phyloP scores from a whole-genome alignment of 108 stramenopile species.

The Fragilaria radians region DNA sequence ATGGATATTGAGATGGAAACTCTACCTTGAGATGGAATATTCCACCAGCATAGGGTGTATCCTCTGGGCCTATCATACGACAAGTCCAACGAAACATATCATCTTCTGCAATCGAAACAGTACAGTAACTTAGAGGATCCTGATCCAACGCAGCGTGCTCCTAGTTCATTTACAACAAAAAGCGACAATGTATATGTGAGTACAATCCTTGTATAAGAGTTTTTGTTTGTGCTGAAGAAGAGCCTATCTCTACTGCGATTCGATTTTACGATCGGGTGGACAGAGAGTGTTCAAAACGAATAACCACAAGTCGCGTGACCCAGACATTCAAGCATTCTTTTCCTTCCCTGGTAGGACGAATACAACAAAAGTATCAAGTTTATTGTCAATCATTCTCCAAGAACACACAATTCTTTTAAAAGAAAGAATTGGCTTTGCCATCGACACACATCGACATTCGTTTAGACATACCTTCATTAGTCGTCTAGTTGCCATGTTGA shows the following conservation, averaged over 20 bases:
- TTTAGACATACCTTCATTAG: background rate
- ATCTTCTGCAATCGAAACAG: constrained; percentile 12
- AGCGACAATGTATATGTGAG: too few species aligned
- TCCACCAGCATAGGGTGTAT: constrained; percentile 76
- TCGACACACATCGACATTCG: background rate
- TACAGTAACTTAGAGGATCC: constrained; percentile 32
- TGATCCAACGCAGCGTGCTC: constrained; percentile 40
- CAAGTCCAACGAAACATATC: constrained; percentile 39
- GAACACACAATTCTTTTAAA: background rate
- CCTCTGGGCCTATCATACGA: constrained; percentile 41
- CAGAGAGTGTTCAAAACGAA: too few species aligned
- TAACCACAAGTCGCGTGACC: too few species aligned
- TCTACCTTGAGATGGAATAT: constrained; percentile 50
- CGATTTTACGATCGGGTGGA: too few species aligned
- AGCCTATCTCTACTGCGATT: too few species aligned
- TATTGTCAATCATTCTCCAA: background rate
- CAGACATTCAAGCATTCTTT: too few species aligned
- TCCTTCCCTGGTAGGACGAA: background rate
- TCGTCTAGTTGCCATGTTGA: constrained; percentile 1
- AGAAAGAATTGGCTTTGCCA: background rate
- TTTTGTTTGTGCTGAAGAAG: too few species aligned
- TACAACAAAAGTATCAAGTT: background rate
- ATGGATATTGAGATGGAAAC: constrained; percentile 82
- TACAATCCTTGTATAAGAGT: too few species aligned
- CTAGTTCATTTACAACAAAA: constrained; percentile 8